Evolutionary conservation across 257 asterid species (phyloP).

Genomic region (Parsonsia alboflavescens): DNA sequence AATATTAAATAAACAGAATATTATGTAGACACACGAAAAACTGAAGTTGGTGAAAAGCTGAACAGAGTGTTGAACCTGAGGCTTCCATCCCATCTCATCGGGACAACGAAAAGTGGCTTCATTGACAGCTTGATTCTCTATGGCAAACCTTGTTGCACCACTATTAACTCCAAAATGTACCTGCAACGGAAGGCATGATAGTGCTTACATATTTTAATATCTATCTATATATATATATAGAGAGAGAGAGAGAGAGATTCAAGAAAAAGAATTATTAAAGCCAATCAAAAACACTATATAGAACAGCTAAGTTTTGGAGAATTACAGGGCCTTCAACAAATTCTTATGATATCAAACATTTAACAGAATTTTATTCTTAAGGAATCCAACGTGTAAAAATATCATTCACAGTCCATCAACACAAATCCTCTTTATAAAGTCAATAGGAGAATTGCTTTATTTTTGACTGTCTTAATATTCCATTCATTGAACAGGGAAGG

Average conservation of each 20-base stretch:
- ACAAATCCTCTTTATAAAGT: neutral
- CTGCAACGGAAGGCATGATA: slow-evolving; percentile 36
- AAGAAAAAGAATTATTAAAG: neutral
- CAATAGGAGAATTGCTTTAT: neutral
- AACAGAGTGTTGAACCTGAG: slow-evolving; percentile 49
- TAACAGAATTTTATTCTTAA: neutral
- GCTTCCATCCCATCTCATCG: slow-evolving; percentile 99
- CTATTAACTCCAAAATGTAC: slow-evolving; percentile 96
- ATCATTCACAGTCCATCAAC: neutral
- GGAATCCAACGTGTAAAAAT: neutral
- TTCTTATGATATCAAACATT: neutral
- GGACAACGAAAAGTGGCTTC: slow-evolving; percentile 99
- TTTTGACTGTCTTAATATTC: neutral
- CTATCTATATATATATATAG: slow-evolving; percentile 12
- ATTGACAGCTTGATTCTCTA: slow-evolving; percentile 85
- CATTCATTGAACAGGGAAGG: neutral
- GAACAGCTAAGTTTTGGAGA: neutral
- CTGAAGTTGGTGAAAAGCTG: neutral
- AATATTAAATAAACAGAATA: slow-evolving; percentile 3
- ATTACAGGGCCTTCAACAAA: neutral
- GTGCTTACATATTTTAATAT: neutral
- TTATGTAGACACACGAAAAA: neutral
- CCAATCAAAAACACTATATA: neutral
- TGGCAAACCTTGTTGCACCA: slow-evolving; percentile 89
- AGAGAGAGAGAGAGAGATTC: too few species aligned